Conservation (phyloP, 139 green algal species). For the Tetraselmis chui region DNA sequence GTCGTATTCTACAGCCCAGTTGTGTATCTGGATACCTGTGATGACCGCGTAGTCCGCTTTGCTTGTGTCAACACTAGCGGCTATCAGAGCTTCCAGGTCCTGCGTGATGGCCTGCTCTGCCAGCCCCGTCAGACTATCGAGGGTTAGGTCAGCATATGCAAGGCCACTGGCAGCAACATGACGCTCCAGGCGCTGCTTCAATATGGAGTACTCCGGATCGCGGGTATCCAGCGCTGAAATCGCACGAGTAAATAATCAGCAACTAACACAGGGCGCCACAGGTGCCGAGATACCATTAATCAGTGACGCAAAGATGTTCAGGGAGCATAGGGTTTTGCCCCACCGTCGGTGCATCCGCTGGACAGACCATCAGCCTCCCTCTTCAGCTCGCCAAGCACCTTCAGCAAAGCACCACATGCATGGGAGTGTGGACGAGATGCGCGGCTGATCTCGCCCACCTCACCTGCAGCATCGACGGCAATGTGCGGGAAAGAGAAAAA, state of each 20-base stretch:
- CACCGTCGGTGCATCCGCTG: too few species aligned
- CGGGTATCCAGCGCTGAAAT: constrained; percentile 60
- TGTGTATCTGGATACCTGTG: constrained; percentile 84
- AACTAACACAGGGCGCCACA: too few species aligned
- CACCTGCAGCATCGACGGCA: constrained; percentile 55
- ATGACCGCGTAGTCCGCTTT: constrained; percentile 83
- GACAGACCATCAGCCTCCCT: too few species aligned
- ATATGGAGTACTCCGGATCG: constrained; percentile 81
- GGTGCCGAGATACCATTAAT: too few species aligned
- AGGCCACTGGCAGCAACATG: constrained; percentile 22
- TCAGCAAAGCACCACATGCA: constrained; percentile 72
- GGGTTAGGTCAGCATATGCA: constrained; percentile 19
- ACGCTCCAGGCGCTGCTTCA: constrained; percentile 74
- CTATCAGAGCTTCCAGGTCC: constrained; percentile 84
- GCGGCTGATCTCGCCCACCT: constrained; percentile 55
- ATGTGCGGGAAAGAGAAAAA: constrained; percentile 91
- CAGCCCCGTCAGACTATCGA: neutral
- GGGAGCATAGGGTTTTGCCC: too few species aligned
- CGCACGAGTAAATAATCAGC: too few species aligned
- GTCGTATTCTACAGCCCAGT: constrained; percentile 50
- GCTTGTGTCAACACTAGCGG: constrained; percentile 59
- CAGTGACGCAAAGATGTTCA: too few species aligned
- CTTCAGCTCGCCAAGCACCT: neutral
- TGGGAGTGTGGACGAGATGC: constrained; percentile 45
- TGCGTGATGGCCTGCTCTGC: constrained; percentile 69